Evolutionary conservation across 371 early-diverging fungal species (phyloP), one percentile per base, ranked within the genome.

Genomic region (Mucor circinelloides): DNA sequence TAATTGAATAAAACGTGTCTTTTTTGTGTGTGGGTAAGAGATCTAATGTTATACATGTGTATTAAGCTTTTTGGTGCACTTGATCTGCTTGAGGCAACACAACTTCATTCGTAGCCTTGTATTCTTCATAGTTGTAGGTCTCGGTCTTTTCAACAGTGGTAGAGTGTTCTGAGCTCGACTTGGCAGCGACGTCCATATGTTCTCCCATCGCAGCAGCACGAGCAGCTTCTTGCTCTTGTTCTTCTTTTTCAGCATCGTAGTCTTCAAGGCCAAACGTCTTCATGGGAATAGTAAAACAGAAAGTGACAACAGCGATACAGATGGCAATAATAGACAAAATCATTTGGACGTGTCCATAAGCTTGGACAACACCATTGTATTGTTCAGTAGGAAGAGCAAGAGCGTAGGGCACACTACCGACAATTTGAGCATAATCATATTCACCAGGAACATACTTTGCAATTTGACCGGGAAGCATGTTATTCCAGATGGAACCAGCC

Each of bases 401-500:
- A 2, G 70, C 72, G n/a, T 75, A 80, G 0, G 50, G 52, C 27
- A 80, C 67, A n/a, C 54, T 40, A 23, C 72, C 71, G 44, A 80
- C 69, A 32, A 80, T 71, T 9, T 64, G 21, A 9, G 27, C 32
- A 31, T 17, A 23, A 40, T 77, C 68, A 42, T 69, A 75, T 56
- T 80, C 74, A n/a, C 81, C 81, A 63, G 78, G 81, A 44, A 77
- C 73, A 48, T 77, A 58, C 25, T 73, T 40, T 6, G 69, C 67
- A 28, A 80, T 46, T 60, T 77, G 48, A n/a, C 34, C 48, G 19
- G 81, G 81, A 19, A 80, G 64, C 68, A 80, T 58, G 7, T 32
- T 59, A 25, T 80, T 80, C 81, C 81, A 80, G 15, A 80, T 64
- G 38, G 78, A 67, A 56, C 76, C 81, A 13, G 81, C 71, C 52